Base-by-base conservation (phyloP, 306 rosid genomes). In the Quercus bicolor region DNA sequence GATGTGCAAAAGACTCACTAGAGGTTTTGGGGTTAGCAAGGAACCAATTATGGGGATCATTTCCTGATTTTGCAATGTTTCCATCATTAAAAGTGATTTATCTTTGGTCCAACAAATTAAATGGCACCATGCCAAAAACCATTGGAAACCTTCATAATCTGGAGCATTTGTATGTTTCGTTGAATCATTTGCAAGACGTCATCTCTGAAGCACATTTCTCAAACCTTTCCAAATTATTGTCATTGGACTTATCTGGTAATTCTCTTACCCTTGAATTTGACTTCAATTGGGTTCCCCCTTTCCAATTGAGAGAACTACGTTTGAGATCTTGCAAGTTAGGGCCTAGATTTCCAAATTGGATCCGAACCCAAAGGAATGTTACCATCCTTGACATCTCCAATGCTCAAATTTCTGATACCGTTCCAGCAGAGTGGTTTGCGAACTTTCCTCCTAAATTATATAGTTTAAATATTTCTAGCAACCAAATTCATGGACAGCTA, bases 401-500 rank as follows among this genome's bases (percentile, higher is more conserved):
- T 6, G 52, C 52, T 45, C 0, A 45, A 45, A 45, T 45, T 45
- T 45, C 52, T 9, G 52, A 45, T 45, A 45, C 52, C 52, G 4
- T 45, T 12, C 52, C 52, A 45, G 52, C 52, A 45, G 52, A 45
- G 4, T 45, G 52, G 52, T 45, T 45, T 45, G 52, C 52, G 52
- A 45, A 45, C 14, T 45, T 45, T 4, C 0, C 52, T 45, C 52
- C 15, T 45, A 0, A 0, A 0, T 12, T 45, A 11, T 0, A 0
- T 11, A 45, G 19, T 1, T 21, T 86, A 59, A 72, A 80, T 62
- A 82, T 86, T 75, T 82, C 86, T 4, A 16, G 2, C 3, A 86
- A 86, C 37, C 69, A 54, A 18, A 57, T 82, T n/a, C 26, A 15
- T 29, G 89, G 86, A 4, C 21, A 21, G 20, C 55, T 82, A 45